Evolutionary conservation across 345 rosid species (phyloP).

Genomic region (Hypericum androsaemum): DNA sequence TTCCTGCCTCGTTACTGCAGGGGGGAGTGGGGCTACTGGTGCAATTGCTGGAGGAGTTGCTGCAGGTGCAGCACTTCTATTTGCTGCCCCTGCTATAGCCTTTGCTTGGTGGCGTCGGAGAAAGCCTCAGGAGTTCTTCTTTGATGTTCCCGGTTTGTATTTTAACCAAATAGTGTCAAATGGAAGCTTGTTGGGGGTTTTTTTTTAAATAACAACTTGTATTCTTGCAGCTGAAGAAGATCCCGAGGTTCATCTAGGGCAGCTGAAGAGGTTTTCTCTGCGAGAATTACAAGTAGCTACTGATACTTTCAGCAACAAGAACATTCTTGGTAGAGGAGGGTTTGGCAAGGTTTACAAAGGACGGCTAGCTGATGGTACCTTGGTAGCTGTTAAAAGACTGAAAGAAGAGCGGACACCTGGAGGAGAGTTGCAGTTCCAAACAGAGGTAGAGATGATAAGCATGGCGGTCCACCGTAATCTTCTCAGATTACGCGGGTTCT

Average conservation of each 20-base stretch:
- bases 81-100: slow-evolving; percentile 25
- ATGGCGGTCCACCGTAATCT: slow-evolving; percentile 34
- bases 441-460: slow-evolving; percentile 29
- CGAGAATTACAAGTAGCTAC: slow-evolving; percentile 27
- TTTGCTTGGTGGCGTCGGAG: slow-evolving; percentile 24
- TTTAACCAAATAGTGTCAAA: neutral
- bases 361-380: slow-evolving; percentile 26
- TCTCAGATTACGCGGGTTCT: slow-evolving; percentile 25
- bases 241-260: slow-evolving; percentile 25
- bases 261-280: slow-evolving; percentile 27
- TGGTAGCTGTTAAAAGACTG: slow-evolving; percentile 31
- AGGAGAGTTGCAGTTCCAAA: slow-evolving; percentile 29
- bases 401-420: slow-evolving; percentile 31
- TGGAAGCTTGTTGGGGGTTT: neutral
- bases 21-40: slow-evolving; percentile 17
- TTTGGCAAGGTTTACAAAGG: slow-evolving; percentile 30
- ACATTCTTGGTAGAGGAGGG: slow-evolving; percentile 28
- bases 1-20: slow-evolving; percentile 4
- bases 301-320: slow-evolving; percentile 26
- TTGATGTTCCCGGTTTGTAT: slow-evolving; percentile 31
- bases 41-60: slow-evolving; percentile 33
- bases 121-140: slow-evolving; percentile 18
- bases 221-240: slow-evolving; percentile 21
- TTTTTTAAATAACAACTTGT: neutral
- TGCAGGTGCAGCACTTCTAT: slow-evolving; percentile 27